Percentiles rank a stretch among this genome's conserved stretches.
phyloP scores from a whole-genome alignment of 2,329 filamentous ascomycete genomes.

The Graphilbum ipis-grandicollis region DNA sequence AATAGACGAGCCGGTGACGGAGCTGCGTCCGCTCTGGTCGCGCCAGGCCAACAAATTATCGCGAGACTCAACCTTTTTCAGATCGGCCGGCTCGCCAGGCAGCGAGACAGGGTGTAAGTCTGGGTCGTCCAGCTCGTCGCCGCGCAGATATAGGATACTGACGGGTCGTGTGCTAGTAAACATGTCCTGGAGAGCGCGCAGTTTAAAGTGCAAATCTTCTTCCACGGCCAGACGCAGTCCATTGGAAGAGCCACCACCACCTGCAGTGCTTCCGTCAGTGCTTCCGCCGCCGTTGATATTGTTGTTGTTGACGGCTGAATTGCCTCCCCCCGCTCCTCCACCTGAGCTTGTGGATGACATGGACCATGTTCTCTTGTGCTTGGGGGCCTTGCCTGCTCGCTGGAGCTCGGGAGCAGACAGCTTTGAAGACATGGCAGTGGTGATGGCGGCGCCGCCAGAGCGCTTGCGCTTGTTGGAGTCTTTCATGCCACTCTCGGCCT shows the following conservation, averaged over 20 bases:
- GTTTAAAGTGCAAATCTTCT: slow-evolving; percentile 64
- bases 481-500: slow-evolving; percentile 52
- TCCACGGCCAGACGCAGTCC: slow-evolving; percentile 33
- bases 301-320: no score
- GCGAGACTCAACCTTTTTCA: slow-evolving; percentile 33
- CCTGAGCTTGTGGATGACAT: slow-evolving; percentile 64
- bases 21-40: slow-evolving; percentile 34
- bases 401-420: slow-evolving; percentile 19
- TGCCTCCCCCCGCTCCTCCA: no score
- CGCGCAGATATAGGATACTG: slow-evolving; percentile 61
- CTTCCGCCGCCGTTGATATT: slow-evolving; percentile 1
- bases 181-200: slow-evolving; percentile 71
- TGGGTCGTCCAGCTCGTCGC: slow-evolving; percentile 62
- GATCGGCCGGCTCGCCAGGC: slow-evolving; percentile 46
- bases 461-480: slow-evolving; percentile 50
- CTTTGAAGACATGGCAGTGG: slow-evolving; percentile 1
- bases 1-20: slow-evolving; percentile 41
- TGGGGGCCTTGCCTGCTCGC: slow-evolving; percentile 65
- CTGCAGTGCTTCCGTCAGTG: no score
- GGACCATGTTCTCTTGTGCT: slow-evolving; percentile 91
- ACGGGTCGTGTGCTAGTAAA: slow-evolving; percentile 68
- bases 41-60: slow-evolving; percentile 30
- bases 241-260: not conserved
- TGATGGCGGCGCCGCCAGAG: slow-evolving; percentile 23
- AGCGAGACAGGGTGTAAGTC: slow-evolving; percentile 63